A percentile compares a stretch with the other conserved stretches of the same genome.
Evolutionary conservation across 2,329 filamentous ascomycete species (phyloP).

Genomic region (Cytospora schulzeri): DNA sequence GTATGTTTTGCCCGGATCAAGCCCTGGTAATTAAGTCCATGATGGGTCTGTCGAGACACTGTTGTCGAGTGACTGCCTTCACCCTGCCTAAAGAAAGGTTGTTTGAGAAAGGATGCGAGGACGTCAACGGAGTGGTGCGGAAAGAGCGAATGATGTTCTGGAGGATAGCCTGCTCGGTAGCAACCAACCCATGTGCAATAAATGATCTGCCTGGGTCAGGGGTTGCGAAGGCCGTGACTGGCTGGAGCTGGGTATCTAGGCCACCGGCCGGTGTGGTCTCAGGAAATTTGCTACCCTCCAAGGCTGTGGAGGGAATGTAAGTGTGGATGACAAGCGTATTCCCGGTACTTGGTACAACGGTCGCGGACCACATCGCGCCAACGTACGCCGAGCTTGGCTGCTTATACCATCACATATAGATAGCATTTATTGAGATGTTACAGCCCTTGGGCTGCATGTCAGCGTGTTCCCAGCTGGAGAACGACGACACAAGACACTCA

Average conservation of each 20-base stretch:
- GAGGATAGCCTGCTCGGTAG: slow-evolving; percentile 22
- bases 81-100: slow-evolving; percentile 8
- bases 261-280: slow-evolving; percentile 16
- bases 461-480: background rate
- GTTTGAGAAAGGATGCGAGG: slow-evolving; percentile 4
- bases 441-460: background rate
- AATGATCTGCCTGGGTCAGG: slow-evolving; percentile 23
- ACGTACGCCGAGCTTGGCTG: background rate
- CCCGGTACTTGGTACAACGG: background rate
- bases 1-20: slow-evolving; percentile 17
- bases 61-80: slow-evolving; percentile 12
- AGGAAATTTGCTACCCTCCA: slow-evolving; percentile 22
- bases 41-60: slow-evolving; percentile 3
- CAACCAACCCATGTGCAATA: slow-evolving; percentile 13
- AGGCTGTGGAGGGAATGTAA: slow-evolving; percentile 16
- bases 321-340: slow-evolving; percentile 14
- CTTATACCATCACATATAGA: background rate
- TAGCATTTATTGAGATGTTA: slow-evolving; percentile 5
- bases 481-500: background rate
- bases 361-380: background rate
- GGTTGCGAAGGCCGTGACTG: slow-evolving; percentile 23
- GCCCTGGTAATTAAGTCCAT: slow-evolving; percentile 15
- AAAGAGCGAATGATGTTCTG: slow-evolving; percentile 14
- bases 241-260: slow-evolving; percentile 8
- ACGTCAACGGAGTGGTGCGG: slow-evolving; percentile 10